Percentiles rank a stretch among this genome's conserved stretches.
Conservation (phyloP, 805 yeast genomes). For the Barnettozyma botsteinii region DNA sequence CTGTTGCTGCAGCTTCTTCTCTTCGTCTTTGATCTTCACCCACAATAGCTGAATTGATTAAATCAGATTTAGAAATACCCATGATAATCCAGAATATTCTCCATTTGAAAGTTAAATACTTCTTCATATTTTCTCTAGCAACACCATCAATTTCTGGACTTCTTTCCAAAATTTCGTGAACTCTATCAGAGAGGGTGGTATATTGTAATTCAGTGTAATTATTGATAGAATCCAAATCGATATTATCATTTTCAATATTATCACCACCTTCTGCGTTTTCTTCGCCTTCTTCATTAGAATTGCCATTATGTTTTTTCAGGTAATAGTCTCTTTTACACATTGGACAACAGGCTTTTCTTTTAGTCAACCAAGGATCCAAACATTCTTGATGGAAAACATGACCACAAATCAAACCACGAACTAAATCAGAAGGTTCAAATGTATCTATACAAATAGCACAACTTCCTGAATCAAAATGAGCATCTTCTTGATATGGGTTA, state of each 20-base stretch:
- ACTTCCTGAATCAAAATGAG: conserved; percentile 57
- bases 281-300: conserved; percentile 13
- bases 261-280: conserved; percentile 22
- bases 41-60: conserved; percentile 48
- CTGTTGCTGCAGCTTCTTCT: conserved; percentile 4
- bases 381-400: conserved; percentile 80
- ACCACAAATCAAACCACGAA: conserved; percentile 73
- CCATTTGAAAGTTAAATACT: conserved; percentile 29
- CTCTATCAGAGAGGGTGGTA: conserved; percentile 39
- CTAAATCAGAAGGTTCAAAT: conserved; percentile 54
- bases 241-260: conserved; percentile 4
- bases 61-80: conserved; percentile 46
- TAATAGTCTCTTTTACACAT: conserved; percentile 71
- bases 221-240: conserved; percentile 9
- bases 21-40: conserved; percentile 27
- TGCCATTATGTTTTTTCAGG: conserved; percentile 20
- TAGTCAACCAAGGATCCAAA: conserved; percentile 75
- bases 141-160: conserved; percentile 38
- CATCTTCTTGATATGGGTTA: conserved; percentile 16
- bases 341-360: conserved; percentile 76
- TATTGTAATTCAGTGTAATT: conserved; percentile 29
- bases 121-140: conserved; percentile 36
- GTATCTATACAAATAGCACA: conserved; percentile 78
- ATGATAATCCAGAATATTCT: conserved; percentile 46
- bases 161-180: conserved; percentile 35